Base-by-base conservation (phyloP, 2,329 filamentous ascomycete species). In the Fusarium nygamai region DNA sequence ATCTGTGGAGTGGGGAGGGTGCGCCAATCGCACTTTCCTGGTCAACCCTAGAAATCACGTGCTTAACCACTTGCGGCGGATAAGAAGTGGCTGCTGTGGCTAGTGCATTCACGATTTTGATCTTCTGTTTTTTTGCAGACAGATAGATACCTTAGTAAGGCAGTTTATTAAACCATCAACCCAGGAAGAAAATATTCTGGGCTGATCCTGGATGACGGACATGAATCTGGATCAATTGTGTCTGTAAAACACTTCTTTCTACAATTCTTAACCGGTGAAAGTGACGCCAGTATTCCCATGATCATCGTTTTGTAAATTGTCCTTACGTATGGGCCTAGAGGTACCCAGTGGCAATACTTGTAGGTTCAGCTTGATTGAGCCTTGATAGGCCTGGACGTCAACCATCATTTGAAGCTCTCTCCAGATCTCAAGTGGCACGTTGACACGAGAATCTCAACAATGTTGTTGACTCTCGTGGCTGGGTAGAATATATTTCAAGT, bases 1-100 rank as follows among this genome's bases (percentile, higher is more conserved):
- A 72, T 83, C 81, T 81, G 81, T 81, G 62, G 76, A 77, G 81
- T 83, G 81, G 82, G 81, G 51, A 50, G 73, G 77, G 80, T 83
- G 81, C 80, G 81, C 77, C 51, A 39, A 54, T 54, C 51, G 51
- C 34, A 54, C 34, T 29, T 54, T 54, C 51, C 27, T 38, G 3
- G 24, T 22, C 51, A 81, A 82, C 82, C 82, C 82, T 83, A 64
- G 33, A 33, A 27, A 67, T 83, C 82, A 83, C 82, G 82, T 83
- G 82, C 29, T 7, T 8, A 3, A 3, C 19, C 19, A n/a, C 13
- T 29, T n/a, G 34, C 10, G 22, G 48, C 7, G 19, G 24, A 27
- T 16, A 39, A 29, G 22, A n/a, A n/a, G 51, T 39, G 34, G 34
- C 51, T 22, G 10, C 11, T 29, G 51, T 39, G 34, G 24, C 50